These are phyloP conservation scores for Pilaira anomala DNA, from an alignment of 192 early-diverging fungal species.

Conservation along the genomic window DNA sequence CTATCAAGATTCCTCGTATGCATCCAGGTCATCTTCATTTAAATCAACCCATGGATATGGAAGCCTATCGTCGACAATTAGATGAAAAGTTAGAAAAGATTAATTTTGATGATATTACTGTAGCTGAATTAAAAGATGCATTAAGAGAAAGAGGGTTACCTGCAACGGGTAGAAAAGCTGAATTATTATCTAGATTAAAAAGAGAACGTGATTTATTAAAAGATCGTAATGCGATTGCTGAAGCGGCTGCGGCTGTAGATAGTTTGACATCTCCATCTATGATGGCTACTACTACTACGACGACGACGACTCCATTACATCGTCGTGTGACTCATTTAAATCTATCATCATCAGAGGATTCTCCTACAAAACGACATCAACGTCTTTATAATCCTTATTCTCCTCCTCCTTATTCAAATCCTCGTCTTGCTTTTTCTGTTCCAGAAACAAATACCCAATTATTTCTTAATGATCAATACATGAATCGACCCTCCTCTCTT, in stretches of 20 bases:
- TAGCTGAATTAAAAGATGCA: conserved; percentile 25
- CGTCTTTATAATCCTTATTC: neutral
- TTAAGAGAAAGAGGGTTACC: conserved; percentile 13
- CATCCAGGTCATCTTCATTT: neutral
- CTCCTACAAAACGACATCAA: too few species aligned
- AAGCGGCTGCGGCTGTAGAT: neutral
- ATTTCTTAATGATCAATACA: conserved; percentile 9
- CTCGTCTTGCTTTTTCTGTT: conserved; percentile 1
- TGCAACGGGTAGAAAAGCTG: conserved; percentile 21
- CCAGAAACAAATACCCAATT: neutral
- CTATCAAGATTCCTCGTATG: conserved; percentile 15
- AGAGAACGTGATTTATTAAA: neutral
- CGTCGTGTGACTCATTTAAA: neutral
- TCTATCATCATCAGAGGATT: neutral
- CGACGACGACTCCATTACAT: neutral
- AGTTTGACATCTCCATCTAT: neutral
- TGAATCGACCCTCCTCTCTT: conserved; percentile 1
- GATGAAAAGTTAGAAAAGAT: conserved; percentile 16
- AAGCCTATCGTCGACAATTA: neutral
- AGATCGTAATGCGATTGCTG: neutral
- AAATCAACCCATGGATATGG: neutral
- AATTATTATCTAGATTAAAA: conserved; percentile 15
- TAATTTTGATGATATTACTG: conserved; percentile 30
- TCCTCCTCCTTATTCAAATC: neutral
- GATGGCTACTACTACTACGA: too few species aligned